These are phyloP conservation scores for Scheffersomyces titani DNA, from an alignment of 1,139 yeast species.

Conservation along the genomic window DNA sequence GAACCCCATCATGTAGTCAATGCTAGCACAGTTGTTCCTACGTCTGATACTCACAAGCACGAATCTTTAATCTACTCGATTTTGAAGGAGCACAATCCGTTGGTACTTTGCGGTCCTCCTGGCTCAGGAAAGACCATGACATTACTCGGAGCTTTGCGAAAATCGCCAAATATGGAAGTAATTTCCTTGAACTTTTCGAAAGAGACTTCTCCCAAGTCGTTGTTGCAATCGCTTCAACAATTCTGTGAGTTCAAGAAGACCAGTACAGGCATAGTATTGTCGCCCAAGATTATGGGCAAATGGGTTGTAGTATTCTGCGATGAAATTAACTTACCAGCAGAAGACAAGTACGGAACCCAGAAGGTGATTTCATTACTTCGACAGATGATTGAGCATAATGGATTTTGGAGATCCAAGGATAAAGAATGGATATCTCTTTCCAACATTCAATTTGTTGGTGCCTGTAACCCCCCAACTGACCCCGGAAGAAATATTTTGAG, in stretches of 20 bases:
- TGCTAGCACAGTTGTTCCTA: slow-evolving; percentile 73
- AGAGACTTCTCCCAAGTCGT: slow-evolving; percentile 66
- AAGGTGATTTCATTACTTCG: slow-evolving; percentile 72
- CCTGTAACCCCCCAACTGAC: slow-evolving; percentile 89
- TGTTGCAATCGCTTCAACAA: slow-evolving; percentile 70
- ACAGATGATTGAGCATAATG: slow-evolving; percentile 70
- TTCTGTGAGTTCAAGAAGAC: slow-evolving; percentile 63
- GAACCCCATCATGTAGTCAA: slow-evolving; percentile 65
- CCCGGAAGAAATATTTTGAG: slow-evolving; percentile 67
- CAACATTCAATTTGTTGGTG: slow-evolving; percentile 84
- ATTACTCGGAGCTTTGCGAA: slow-evolving; percentile 65
- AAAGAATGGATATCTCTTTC: slow-evolving; percentile 68
- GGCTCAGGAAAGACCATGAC: slow-evolving; percentile 98
- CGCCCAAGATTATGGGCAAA: slow-evolving; percentile 65
- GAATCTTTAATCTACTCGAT: slow-evolving; percentile 62
- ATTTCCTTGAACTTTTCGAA: slow-evolving; percentile 81
- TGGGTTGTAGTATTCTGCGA: slow-evolving; percentile 90
- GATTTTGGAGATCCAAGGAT: slow-evolving; percentile 72
- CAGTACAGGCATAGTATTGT: slow-evolving; percentile 50
- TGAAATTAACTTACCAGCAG: slow-evolving; percentile 81
- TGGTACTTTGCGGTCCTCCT: slow-evolving; percentile 92
- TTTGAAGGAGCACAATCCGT: slow-evolving; percentile 57
- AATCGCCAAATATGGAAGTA: slow-evolving; percentile 58
- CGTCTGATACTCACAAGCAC: slow-evolving; percentile 74
- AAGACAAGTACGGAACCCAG: slow-evolving; percentile 78